Percentiles rank a stretch among this genome's conserved stretches.
Conservation (phyloP, 1,284 basidiomycete genomes). For the Entoloma clypeatum region DNA sequence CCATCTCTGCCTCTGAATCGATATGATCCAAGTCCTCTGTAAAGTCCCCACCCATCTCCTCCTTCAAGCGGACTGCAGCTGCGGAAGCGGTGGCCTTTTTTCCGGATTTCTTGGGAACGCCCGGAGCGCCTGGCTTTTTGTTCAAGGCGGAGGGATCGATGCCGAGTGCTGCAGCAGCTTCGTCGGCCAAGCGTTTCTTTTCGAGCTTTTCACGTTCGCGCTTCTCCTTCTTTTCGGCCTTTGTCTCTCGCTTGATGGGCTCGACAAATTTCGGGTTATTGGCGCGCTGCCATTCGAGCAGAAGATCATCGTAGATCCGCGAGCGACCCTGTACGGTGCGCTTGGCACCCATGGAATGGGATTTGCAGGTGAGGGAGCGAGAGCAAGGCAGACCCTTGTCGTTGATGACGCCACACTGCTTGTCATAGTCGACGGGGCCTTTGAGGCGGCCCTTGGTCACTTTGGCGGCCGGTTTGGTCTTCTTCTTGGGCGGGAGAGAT, state of each 20-base stretch:
- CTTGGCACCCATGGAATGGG: constrained; percentile 97
- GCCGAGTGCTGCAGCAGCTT: constrained; percentile 61
- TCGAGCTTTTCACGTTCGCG: constrained; percentile 72
- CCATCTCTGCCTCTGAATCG: constrained; percentile 74
- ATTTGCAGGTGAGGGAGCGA: constrained; percentile 97
- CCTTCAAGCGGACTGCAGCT: constrained; percentile 41
- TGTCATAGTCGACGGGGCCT: constrained; percentile 87
- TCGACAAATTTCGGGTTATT: constrained; percentile 95
- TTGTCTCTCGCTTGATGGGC: constrained; percentile 79
- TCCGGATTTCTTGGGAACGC: constrained; percentile 48
- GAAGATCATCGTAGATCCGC: constrained; percentile 80
- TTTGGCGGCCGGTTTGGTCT: constrained; percentile 65
- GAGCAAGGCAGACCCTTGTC: constrained; percentile 93
- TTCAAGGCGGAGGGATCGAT: constrained; percentile 40
- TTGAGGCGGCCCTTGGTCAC: constrained; percentile 73
- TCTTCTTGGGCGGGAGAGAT: constrained; percentile 66
- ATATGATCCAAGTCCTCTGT: constrained; percentile 75
- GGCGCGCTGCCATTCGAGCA: constrained; percentile 89
- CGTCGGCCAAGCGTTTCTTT: constrained; percentile 66
- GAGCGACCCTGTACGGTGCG: constrained; percentile 88
- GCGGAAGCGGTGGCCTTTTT: constrained; percentile 46
- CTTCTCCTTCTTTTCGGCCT: constrained; percentile 78
- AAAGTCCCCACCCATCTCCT: constrained; percentile 49
- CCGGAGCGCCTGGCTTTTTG: constrained; percentile 37
- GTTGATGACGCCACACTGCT: constrained; percentile 97